These are phyloP conservation scores for Vigna trinervia DNA, from an alignment of 306 rosid genomes.

Conservation along the genomic window DNA sequence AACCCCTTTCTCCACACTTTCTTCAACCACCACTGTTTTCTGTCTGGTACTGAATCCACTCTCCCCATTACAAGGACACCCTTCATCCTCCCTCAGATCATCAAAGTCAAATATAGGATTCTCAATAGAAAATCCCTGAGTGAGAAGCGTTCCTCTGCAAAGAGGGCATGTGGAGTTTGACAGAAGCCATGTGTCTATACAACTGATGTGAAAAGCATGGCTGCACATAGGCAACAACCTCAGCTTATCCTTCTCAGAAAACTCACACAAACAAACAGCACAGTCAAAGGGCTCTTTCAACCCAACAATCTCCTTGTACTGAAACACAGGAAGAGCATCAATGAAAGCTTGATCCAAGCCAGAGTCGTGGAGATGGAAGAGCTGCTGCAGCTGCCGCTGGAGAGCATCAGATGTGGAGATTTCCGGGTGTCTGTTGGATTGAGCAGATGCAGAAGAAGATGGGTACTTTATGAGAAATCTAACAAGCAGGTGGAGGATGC, in stretches of 20 bases:
- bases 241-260: constrained; percentile 83
- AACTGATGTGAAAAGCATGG: constrained; percentile 92
- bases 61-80: constrained; percentile 58
- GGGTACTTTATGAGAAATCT: constrained; percentile 91
- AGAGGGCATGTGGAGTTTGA: constrained; percentile 97
- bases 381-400: constrained; percentile 95
- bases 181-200: constrained; percentile 97
- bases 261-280: constrained; percentile 93
- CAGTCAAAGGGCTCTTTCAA: constrained; percentile 91
- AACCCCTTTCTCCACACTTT: constrained; percentile 67
- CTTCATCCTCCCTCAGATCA: constrained; percentile 81
- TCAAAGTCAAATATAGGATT: constrained; percentile 83
- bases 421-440: constrained; percentile 70
- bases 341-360: constrained; percentile 97
- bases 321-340: constrained; percentile 98
- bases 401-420: constrained; percentile 86
- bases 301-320: constrained; percentile 88
- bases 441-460: constrained; percentile 66
- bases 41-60: constrained; percentile 57
- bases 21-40: constrained; percentile 72
- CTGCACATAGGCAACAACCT: constrained; percentile 93
- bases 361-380: constrained; percentile 94
- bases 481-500: constrained; percentile 91
- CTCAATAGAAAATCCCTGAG: constrained; percentile 67
- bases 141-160: constrained; percentile 84